A percentile compares a stretch with the other conserved stretches of the same genome.
Evolutionary conservation across 306 rosid genomes (phyloP).

Genomic region (Leucaena leucocephala): DNA sequence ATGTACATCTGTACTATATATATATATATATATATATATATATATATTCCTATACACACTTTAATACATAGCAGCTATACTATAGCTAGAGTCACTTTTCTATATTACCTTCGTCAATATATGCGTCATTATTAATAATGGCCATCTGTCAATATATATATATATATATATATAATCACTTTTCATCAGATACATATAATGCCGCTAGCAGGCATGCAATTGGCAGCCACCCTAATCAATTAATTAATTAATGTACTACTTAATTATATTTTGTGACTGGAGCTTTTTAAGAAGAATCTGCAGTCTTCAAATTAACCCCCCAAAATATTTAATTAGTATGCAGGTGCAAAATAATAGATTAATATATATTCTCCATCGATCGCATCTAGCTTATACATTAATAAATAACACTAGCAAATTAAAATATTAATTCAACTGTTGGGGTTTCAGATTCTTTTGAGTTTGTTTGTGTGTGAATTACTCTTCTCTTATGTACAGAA

Average conservation of each 20-base stretch:
- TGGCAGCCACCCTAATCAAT: slow-evolving; percentile 17
- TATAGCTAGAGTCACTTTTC: slow-evolving; percentile 9
- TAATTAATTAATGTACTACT: neutral
- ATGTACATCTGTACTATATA: neutral
- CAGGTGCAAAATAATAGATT: neutral
- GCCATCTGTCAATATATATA: neutral
- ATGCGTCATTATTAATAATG: neutral
- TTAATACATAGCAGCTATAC: neutral
- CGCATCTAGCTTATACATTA: neutral
- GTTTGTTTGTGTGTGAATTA: neutral
- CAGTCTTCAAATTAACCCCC: neutral
- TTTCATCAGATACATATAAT: neutral
- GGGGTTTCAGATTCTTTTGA: neutral
- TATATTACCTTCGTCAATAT: neutral
- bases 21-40: neutral
- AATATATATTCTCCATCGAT: neutral
- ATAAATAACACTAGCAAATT: neutral
- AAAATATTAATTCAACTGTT: neutral
- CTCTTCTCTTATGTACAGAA: neutral
- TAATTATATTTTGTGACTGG: neutral
- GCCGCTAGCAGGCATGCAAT: neutral
- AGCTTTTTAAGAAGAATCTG: neutral
- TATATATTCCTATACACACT: slow-evolving; percentile 3
- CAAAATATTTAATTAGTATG: neutral
- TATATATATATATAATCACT: neutral